Percentiles rank a stretch among this genome's conserved stretches.
Conservation (phyloP, 1,139 yeast species). For the Yamadazyma atmosphaerica region DNA sequence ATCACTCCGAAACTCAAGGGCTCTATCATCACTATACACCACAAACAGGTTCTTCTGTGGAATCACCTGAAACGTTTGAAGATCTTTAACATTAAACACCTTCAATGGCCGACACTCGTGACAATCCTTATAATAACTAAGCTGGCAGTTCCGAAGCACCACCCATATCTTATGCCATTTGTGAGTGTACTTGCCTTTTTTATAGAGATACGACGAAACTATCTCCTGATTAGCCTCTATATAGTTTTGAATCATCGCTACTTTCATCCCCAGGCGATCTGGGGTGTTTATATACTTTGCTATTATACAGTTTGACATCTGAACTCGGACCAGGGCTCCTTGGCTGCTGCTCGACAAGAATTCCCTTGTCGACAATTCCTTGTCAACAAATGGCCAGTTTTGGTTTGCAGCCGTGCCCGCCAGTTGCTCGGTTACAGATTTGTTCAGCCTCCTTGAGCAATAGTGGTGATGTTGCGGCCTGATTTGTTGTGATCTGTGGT, state of each 20-base stretch:
- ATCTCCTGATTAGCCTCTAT: conserved; percentile 13
- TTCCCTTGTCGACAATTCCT: too few relatives aligned
- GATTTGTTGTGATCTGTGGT: too few relatives aligned
- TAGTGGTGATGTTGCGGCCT: too few relatives aligned
- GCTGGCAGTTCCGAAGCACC: conserved; percentile 54
- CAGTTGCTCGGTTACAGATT: too few relatives aligned
- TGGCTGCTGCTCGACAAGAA: too few relatives aligned
- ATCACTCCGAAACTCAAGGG: conserved; percentile 44
- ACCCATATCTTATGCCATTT: conserved; percentile 59
- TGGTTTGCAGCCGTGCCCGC: too few relatives aligned
- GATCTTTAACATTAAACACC: conserved; percentile 32
- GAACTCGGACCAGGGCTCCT: too few relatives aligned
- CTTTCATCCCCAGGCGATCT: not conserved
- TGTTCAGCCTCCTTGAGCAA: too few relatives aligned
- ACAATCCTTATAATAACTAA: conserved; percentile 58
- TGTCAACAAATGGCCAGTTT: too few relatives aligned
- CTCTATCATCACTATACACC: conserved; percentile 38
- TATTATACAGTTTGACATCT: too few relatives aligned
- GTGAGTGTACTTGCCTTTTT: conserved; percentile 25
- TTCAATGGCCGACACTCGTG: conserved; percentile 55
- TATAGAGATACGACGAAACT: conserved; percentile 19
- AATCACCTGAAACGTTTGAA: conserved; percentile 27
- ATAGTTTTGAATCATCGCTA: not conserved
- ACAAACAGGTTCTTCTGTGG: conserved; percentile 44
- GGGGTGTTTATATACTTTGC: not conserved